Conservation (phyloP, 768 basidiomycete genomes). For the Collybia mongolica region DNA sequence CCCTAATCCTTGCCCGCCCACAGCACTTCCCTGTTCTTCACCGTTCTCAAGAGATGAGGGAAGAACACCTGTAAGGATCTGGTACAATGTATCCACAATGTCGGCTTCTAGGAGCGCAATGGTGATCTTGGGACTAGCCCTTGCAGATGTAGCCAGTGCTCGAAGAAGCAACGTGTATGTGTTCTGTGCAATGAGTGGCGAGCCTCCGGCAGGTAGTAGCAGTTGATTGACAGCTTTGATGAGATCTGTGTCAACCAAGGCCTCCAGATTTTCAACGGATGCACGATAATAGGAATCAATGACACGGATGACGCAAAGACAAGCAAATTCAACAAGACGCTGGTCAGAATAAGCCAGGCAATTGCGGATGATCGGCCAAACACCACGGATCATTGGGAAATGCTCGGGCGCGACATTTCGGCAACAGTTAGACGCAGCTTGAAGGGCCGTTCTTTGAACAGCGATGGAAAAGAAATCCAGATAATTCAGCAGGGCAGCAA, state of each 20-base stretch:
- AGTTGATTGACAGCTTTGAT: slow-evolving; percentile 85
- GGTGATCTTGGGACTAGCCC: slow-evolving; percentile 86
- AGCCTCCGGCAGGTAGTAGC: slow-evolving; percentile 82
- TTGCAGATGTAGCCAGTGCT: slow-evolving; percentile 84
- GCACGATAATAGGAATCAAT: slow-evolving; percentile 90
- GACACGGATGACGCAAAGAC: slow-evolving; percentile 90
- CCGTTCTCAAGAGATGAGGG: slow-evolving; percentile 60
- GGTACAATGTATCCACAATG: slow-evolving; percentile 89
- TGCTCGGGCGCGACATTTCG: slow-evolving; percentile 88
- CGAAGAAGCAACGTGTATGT: slow-evolving; percentile 89
- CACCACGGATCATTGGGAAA: slow-evolving; percentile 84
- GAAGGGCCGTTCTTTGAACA: slow-evolving; percentile 93
- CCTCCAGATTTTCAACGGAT: slow-evolving; percentile 83
- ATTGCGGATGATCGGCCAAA: slow-evolving; percentile 91
- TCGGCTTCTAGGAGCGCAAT: slow-evolving; percentile 87
- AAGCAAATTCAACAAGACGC: slow-evolving; percentile 95
- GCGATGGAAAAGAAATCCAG: slow-evolving; percentile 99
- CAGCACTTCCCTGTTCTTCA: slow-evolving; percentile 60
- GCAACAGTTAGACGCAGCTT: slow-evolving; percentile 97
- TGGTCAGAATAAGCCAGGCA: slow-evolving; percentile 92
- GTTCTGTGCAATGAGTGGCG: slow-evolving; percentile 79
- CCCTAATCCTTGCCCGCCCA: slow-evolving; percentile 74
- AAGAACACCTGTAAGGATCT: slow-evolving; percentile 92
- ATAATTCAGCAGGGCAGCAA: slow-evolving; percentile 90
- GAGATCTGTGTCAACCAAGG: slow-evolving; percentile 74